Evolutionary conservation across 2,329 filamentous ascomycete genomes (phyloP).

Genomic region (Hyphodiscus sp.): DNA sequence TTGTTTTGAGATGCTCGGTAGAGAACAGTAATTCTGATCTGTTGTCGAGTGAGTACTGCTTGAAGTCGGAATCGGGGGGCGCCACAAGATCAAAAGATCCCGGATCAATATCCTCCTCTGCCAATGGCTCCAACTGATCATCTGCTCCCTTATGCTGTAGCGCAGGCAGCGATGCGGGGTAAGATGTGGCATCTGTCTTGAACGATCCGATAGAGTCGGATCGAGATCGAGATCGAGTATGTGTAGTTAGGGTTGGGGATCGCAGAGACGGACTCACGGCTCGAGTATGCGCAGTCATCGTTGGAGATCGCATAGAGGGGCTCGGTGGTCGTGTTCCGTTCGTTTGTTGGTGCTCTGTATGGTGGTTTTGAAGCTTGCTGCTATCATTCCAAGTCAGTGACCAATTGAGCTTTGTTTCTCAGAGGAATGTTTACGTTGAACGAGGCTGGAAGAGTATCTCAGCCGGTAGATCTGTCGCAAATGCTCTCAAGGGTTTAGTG

Average conservation of each 20-base stretch:
- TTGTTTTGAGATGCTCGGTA: constrained; percentile 54
- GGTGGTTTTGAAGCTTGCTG: background rate
- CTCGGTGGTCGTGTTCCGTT: background rate
- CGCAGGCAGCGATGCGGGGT: constrained; percentile 18
- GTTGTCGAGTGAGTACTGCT: constrained; percentile 52
- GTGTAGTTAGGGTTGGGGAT: background rate
- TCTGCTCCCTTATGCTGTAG: constrained; percentile 35
- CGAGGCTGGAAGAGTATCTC: background rate
- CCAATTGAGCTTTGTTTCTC: background rate
- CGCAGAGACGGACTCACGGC: background rate
- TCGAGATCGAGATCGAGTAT: constrained; percentile 8
- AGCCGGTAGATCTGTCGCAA: background rate
- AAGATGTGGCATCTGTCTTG: constrained; percentile 23
- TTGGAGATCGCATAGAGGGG: background rate
- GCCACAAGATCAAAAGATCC: constrained; percentile 47
- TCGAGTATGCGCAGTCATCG: background rate
- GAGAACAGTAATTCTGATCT: constrained; percentile 62
- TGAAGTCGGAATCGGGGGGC: constrained; percentile 30
- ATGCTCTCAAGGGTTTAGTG: background rate
- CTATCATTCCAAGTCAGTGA: background rate
- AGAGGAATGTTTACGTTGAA: background rate
- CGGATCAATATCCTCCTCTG: constrained; percentile 43
- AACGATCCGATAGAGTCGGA: constrained; percentile 19
- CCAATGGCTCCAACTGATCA: constrained; percentile 42
- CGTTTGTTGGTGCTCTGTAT: background rate